These are phyloP conservation scores for Solanum hybrid DNA, from an alignment of 305 asterid species.

Conservation along the genomic window DNA sequence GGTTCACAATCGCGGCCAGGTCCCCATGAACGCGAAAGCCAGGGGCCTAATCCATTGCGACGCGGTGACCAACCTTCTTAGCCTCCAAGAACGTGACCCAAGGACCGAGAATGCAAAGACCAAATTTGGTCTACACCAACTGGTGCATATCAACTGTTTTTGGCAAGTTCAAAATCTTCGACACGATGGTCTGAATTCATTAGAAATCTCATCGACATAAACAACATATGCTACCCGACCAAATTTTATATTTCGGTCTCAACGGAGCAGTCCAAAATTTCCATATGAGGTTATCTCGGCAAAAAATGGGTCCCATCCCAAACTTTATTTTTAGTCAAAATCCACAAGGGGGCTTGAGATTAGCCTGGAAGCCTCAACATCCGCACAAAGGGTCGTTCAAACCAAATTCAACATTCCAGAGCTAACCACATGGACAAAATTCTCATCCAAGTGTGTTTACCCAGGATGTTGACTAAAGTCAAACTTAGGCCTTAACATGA, in stretches of 20 bases:
- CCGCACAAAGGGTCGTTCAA: not conserved
- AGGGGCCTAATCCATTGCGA: not conserved
- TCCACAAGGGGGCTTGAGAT: not conserved
- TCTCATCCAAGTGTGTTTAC: not conserved
- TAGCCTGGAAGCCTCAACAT: not conserved
- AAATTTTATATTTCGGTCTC: not conserved
- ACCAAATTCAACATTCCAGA: not conserved
- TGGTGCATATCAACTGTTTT: not conserved
- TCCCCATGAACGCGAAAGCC: not conserved
- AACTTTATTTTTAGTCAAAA: not conserved
- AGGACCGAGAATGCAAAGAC: not conserved
- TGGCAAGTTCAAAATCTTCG: not conserved
- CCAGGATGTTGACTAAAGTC: not conserved
- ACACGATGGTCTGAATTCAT: not conserved
- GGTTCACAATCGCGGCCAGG: not conserved
- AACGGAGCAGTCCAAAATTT: not conserved
- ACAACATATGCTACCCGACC: not conserved
- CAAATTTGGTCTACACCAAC: not conserved
- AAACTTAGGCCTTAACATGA: not conserved
- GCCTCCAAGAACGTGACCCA: not conserved
- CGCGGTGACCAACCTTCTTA: not conserved
- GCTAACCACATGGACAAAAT: not conserved
- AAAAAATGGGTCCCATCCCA: not conserved
- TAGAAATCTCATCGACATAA: not conserved
- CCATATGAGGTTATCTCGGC: not conserved